Base-by-base conservation (phyloP, 1,139 yeast species). In the Candida sp. region DNA sequence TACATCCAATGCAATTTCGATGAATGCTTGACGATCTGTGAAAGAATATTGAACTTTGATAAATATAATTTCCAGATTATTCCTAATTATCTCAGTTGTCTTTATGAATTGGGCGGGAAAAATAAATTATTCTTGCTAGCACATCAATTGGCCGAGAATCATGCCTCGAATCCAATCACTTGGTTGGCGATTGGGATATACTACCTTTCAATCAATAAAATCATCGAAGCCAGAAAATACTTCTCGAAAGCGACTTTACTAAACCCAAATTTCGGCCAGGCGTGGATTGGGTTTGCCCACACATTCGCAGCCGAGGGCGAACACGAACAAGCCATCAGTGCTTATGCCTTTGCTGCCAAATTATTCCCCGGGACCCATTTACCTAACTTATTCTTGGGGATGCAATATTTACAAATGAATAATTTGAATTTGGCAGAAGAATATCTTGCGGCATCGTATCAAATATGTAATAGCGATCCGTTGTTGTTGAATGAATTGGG, bases 241-340 rank as follows among this genome's bases (percentile, higher is more conserved):
- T 95, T 91, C 63, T 84, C 95, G 44, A 91, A 89, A 60, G 93
- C 98, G 0, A 89, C 98, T 0, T 75, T 90, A 53, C 66, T 91
- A 51, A 86, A 89, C 53, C 96, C 99, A 1, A 87, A 85, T 52
- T 90, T 88, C 67, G 96, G 96, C 0, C 95, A 88, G 44, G 97
- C 98, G 1, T 95, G 99, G 99, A 83, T 95, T 39, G 99, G 98
- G 1, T 95, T 95, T 70, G 98, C 98, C 1, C 98, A 93, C 59
- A 91, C 99, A 0, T 95, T 90, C 75, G 97, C 97, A 0, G 86
- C 88, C 2, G 99, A 95, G 61, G 96, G 97, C 7, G 99, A 95
- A 64, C 98, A 95, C 57, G 99, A 95, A 61, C 99, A 95, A 63
- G 99, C 99, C 1, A 86, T 93, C 21, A 85, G 97, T 47, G 99